phyloP scores from a whole-genome alignment of 495 filamentous ascomycete genomes.

The Apodospora peruviana region DNA sequence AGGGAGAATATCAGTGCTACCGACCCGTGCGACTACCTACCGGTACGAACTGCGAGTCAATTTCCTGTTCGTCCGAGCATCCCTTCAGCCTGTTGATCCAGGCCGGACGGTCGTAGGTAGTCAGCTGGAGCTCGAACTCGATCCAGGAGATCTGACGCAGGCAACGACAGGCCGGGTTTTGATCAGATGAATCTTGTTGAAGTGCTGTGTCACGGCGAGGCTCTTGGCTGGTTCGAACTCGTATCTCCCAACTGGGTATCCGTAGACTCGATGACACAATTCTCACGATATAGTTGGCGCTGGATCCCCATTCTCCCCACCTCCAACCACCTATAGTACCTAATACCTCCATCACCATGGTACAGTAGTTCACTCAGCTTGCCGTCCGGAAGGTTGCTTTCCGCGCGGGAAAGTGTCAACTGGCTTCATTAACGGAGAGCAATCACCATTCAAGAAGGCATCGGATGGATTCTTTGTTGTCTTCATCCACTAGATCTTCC shows the following conservation, averaged over 20 bases:
- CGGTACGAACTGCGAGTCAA: neutral
- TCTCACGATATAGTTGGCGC: too few relatives aligned
- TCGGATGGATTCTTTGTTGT: conserved; percentile 2
- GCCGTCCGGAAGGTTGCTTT: conserved; percentile 16
- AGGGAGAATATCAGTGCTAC: conserved; percentile 2
- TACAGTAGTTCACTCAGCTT: too few relatives aligned
- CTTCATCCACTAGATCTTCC: neutral
- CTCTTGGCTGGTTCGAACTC: too few relatives aligned
- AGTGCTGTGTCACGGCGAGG: neutral
- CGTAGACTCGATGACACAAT: too few relatives aligned
- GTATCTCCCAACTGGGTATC: too few relatives aligned
- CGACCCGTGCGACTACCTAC: neutral
- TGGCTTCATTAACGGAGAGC: conserved; percentile 3
- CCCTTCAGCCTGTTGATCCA: conserved; percentile 18
- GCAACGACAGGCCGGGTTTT: too few relatives aligned
- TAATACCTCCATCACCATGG: too few relatives aligned
- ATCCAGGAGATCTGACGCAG: conserved; percentile 3
- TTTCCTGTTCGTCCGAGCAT: conserved; percentile 2
- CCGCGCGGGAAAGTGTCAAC: conserved; percentile 8
- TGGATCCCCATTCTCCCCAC: too few relatives aligned
- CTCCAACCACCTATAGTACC: too few relatives aligned
- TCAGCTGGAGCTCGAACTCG: conserved; percentile 1
- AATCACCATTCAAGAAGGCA: conserved; percentile 5
- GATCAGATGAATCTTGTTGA: neutral
- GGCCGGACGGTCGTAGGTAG: too few relatives aligned